Evolutionary conservation across 129 eudicot genomes (phyloP).

Genomic region (Artemisia tridentata): DNA sequence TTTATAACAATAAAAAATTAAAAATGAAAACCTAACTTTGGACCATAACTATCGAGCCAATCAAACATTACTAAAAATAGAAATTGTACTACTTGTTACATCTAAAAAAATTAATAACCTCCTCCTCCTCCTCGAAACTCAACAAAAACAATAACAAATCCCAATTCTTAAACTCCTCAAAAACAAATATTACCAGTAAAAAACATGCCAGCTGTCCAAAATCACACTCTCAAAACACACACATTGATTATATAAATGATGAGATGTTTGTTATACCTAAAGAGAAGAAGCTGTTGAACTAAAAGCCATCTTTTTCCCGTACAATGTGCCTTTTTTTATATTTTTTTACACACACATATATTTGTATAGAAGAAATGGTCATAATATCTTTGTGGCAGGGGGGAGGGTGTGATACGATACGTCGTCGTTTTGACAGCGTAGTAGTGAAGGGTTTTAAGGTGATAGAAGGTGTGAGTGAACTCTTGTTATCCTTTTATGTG

Average conservation of each 20-base stretch:
- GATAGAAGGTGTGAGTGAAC: conserved; percentile 29
- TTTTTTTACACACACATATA: neutral
- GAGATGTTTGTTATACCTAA: neutral
- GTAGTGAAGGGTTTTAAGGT: neutral
- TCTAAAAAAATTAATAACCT: neutral
- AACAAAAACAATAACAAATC: conserved; percentile 21
- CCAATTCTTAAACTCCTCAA: conserved; percentile 13
- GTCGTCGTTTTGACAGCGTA: conserved; percentile 36
- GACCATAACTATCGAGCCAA: conserved; percentile 15
- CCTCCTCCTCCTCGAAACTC: neutral
- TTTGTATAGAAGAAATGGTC: conserved; percentile 19
- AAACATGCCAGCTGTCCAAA: too few relatives aligned
- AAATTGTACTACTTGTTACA: conserved; percentile 26
- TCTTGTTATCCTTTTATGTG: neutral
- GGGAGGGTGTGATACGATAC: conserved; percentile 13
- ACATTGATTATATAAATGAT: neutral
- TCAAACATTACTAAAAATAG: conserved; percentile 22
- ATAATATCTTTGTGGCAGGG: conserved; percentile 34
- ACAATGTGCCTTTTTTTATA: conserved; percentile 19
- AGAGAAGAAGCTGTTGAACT: conserved; percentile 5
- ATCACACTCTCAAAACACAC: neutral
- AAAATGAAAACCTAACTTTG: conserved; percentile 13
- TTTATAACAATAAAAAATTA: neutral
- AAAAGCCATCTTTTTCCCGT: conserved; percentile 25
- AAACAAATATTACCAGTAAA: neutral